These are phyloP conservation scores for Xylaria acuta DNA, from an alignment of 495 filamentous ascomycete species.

Conservation along the genomic window DNA sequence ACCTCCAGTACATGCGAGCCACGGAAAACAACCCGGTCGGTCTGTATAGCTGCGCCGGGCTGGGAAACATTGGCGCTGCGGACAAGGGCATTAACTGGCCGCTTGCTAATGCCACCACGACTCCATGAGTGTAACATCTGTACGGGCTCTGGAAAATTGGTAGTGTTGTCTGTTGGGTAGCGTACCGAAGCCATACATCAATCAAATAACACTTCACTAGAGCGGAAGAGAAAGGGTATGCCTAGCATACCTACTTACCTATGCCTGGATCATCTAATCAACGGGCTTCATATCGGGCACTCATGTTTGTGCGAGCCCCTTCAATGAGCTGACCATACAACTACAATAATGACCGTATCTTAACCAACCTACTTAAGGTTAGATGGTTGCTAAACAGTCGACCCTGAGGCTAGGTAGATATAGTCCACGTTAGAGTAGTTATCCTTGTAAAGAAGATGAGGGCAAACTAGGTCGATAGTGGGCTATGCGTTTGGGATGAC, in stretches of 20 bases:
- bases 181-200: neutral
- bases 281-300: neutral
- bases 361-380: neutral
- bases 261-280: neutral
- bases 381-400: neutral
- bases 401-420: neutral
- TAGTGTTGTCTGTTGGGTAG: neutral
- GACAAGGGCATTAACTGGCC: slow-evolving; percentile 65
- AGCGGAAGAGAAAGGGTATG: neutral
- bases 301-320: neutral
- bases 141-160: neutral
- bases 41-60: slow-evolving; percentile 56
- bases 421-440: neutral
- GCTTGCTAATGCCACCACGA: slow-evolving; percentile 44
- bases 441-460: neutral
- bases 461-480: too few relatives aligned
- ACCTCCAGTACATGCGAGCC: slow-evolving; percentile 59
- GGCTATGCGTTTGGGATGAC: neutral
- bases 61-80: slow-evolving; percentile 55
- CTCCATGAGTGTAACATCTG: neutral
- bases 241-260: neutral
- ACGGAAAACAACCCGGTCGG: slow-evolving; percentile 59
- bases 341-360: neutral
- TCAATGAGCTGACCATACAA: neutral
- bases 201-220: neutral